Percentiles rank a stretch among this genome's conserved stretches.
These are phyloP conservation scores for Linnemannia elongata DNA, from an alignment of 192 early-diverging fungal genomes.

Conservation along the genomic window DNA sequence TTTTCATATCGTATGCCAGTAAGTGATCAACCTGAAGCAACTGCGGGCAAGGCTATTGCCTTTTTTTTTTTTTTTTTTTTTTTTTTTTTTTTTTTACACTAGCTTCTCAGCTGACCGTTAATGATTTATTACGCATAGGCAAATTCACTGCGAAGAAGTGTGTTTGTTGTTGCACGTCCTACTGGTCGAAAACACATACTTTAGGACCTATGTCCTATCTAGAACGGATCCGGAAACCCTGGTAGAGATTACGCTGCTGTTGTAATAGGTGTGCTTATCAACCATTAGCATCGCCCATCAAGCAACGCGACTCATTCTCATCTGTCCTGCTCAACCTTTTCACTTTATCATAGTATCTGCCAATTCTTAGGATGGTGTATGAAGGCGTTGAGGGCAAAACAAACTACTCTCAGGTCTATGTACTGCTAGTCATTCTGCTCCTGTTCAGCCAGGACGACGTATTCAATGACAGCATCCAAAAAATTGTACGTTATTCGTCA, in stretches of 20 bases:
- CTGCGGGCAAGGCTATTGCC: not conserved
- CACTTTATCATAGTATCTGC: conserved; percentile 54
- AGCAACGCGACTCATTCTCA: not conserved
- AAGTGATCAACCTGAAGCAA: conserved; percentile 17
- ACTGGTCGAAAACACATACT: conserved; percentile 75
- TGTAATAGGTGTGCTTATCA: not conserved
- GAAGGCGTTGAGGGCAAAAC: conserved; percentile 71
- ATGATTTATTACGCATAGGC: conserved; percentile 18
- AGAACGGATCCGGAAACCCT: conserved; percentile 83
- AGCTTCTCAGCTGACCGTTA: not conserved
- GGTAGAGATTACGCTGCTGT: conserved; percentile 53
- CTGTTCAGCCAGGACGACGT: conserved; percentile 80
- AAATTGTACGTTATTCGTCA: conserved; percentile 66
- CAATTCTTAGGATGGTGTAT: conserved; percentile 75
- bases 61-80: not conserved
- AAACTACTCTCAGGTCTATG: conserved; percentile 76
- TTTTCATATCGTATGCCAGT: conserved; percentile 68
- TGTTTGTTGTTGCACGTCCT: conserved; percentile 75
- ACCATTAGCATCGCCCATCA: not conserved
- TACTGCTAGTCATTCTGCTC: conserved; percentile 75
- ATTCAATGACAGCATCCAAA: conserved; percentile 80
- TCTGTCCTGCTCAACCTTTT: not conserved
- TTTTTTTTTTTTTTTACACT: not conserved
- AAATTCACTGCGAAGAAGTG: conserved; percentile 70
- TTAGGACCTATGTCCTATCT: conserved; percentile 79